Conservation (phyloP, 805 yeast genomes). For the Deakozyma indianensis region DNA sequence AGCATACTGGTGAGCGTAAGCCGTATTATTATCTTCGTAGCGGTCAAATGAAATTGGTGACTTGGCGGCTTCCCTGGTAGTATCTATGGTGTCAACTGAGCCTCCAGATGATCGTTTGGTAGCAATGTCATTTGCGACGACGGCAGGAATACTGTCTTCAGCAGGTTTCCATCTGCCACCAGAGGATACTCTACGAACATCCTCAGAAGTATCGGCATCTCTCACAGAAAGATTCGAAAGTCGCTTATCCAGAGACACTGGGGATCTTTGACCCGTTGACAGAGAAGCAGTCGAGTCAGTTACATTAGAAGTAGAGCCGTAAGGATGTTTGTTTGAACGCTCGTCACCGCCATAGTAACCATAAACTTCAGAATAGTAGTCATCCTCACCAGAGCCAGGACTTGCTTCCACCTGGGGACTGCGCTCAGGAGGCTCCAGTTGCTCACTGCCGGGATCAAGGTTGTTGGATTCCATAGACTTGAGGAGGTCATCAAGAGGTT, state of each 20-base stretch:
- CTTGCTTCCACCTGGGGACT: not conserved
- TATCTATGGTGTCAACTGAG: not conserved
- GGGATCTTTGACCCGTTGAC: not conserved
- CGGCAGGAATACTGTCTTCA: not conserved
- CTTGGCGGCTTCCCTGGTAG: not conserved
- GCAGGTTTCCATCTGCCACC: not conserved
- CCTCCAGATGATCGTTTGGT: not conserved
- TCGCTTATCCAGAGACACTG: not conserved
- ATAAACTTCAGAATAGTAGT: not conserved
- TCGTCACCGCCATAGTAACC: not conserved
- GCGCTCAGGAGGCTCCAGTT: not conserved
- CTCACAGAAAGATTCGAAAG: not conserved
- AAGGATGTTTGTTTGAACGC: not conserved
- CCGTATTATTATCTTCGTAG: not conserved
- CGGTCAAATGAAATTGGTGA: not conserved
- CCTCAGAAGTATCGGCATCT: not conserved
- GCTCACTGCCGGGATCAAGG: no score
- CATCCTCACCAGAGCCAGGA: not conserved
- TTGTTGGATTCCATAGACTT: no score
- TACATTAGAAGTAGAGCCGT: not conserved
- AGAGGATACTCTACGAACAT: not conserved
- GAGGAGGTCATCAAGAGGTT: not conserved
- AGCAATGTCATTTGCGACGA: not conserved
- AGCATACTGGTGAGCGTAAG: not conserved
- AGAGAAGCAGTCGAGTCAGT: slow-evolving; percentile 1